Base-by-base conservation (phyloP, 768 basidiomycete genomes). In the Pisolithus tinctorius region DNA sequence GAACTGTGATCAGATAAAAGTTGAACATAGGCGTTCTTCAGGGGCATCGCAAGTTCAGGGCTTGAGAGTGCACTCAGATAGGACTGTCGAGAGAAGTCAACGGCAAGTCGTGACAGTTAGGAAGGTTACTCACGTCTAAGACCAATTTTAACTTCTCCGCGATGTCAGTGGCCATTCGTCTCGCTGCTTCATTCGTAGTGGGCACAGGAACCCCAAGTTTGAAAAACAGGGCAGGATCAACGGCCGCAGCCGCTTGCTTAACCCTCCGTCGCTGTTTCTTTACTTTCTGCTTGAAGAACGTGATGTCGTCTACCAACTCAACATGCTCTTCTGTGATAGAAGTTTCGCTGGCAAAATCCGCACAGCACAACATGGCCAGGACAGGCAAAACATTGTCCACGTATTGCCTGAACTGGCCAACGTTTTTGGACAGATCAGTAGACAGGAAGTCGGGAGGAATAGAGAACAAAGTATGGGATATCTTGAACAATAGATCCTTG, bases 161-260 rank as follows among this genome's bases (percentile, higher is more conserved):
- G 30, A 75, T 56, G 2, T 59, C 36, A 3, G 10, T 9, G 0
- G 59, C 53, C 11, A 59, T 45, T 5, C 39, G 25, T 1, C 43
- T 30, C 0, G 62, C 63, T 13, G 67, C 69, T 11, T 39, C 52
- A 1, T 40, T 36, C 7, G 52, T 60, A 7, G 31, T 29, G 5
- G 76, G 74, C 2, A 67, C 57, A 10, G 39, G 43, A 2, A 52
- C 26, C 1, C 61, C 62, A 17, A 75, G 57, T 26, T 52, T 64
- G 5, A 54, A 57, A 42, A 76, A 71, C 1, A 60, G 62, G 6
- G 58, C 50, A 9, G 38, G 23, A 34, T 77, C 61, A 9, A 70
- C 40, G 5, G 51, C 23, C 2, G 52, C 34, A 37, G 30, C 11
- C 20, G 43, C 43, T 44, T 53, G 49, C 49, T 58, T 47, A 38